Evolutionary conservation across 2,329 filamentous ascomycete genomes (phyloP).

Genomic region (Colletotrichum kahawae): DNA sequence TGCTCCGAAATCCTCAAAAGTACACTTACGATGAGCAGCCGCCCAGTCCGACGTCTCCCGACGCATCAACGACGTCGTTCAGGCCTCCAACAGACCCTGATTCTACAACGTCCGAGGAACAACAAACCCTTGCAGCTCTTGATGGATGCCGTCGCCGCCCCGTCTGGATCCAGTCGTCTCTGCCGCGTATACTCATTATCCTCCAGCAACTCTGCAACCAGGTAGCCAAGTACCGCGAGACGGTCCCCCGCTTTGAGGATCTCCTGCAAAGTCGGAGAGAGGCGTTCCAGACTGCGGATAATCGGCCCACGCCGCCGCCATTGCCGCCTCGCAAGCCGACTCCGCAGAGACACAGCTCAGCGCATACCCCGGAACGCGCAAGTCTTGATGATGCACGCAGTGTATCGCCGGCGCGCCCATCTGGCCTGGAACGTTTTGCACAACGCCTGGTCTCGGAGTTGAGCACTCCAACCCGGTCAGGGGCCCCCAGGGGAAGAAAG

Average conservation of each 20-base stretch:
- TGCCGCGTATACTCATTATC: constrained; percentile 60
- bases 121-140: constrained; percentile 51
- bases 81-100: constrained; percentile 44
- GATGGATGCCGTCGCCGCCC: constrained; percentile 58
- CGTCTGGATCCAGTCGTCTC: constrained; percentile 53
- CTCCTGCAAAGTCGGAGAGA: constrained; percentile 70
- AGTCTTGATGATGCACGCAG: constrained; percentile 50
- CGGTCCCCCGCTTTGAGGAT: constrained; percentile 75
- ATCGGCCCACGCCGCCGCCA: constrained; percentile 32
- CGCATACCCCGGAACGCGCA: constrained; percentile 44
- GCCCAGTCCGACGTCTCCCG: constrained; percentile 30
- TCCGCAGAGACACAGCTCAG: constrained; percentile 28
- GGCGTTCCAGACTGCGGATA: constrained; percentile 66
- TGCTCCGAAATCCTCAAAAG: constrained; percentile 73
- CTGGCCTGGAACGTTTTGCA: constrained; percentile 64
- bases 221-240: constrained; percentile 64
- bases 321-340: constrained; percentile 27
- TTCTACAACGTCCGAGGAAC: constrained; percentile 43
- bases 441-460: constrained; percentile 67
- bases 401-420: constrained; percentile 57
- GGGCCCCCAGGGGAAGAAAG: constrained; percentile 55
- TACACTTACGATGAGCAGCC: constrained; percentile 60
- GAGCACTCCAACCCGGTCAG: constrained; percentile 56
- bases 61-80: constrained; percentile 38
- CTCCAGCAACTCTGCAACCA: constrained; percentile 67